Percentiles rank a stretch among this genome's conserved stretches.
These are phyloP conservation scores for Arabidopsis suecica DNA, from an alignment of 345 rosid genomes.

Conservation along the genomic window DNA sequence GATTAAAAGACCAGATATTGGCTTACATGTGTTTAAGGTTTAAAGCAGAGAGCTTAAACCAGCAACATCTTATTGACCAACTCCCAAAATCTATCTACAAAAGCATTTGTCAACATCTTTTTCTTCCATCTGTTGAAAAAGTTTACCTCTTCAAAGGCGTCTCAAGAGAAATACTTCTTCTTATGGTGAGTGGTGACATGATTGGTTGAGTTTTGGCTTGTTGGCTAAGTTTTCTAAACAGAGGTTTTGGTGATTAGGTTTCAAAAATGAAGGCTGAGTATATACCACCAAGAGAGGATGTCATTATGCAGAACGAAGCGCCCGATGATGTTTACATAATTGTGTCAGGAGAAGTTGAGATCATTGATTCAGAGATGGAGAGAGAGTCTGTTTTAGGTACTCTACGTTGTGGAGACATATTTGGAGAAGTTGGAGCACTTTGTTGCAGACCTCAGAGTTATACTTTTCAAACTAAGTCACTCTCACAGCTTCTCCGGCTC, in stretches of 20 bases:
- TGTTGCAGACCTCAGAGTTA: constrained; percentile 73
- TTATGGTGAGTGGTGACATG: constrained; percentile 53
- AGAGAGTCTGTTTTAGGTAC: constrained; percentile 63
- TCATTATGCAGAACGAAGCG: constrained; percentile 77
- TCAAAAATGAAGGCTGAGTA: constrained; percentile 91
- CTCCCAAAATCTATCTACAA: constrained; percentile 89
- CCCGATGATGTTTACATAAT: constrained; percentile 88
- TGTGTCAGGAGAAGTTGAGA: constrained; percentile 84
- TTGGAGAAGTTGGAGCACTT: constrained; percentile 90
- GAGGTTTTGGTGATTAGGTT: constrained; percentile 50
- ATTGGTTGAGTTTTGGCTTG: too few relatives aligned
- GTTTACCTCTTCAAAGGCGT: constrained; percentile 76
- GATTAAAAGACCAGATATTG: constrained; percentile 79
- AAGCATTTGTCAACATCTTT: constrained; percentile 85
- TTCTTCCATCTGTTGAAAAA: constrained; percentile 71
- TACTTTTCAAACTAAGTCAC: constrained; percentile 75
- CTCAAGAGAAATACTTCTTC: constrained; percentile 67
- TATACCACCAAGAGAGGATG: constrained; percentile 92
- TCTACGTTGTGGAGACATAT: constrained; percentile 68
- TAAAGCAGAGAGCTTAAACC: constrained; percentile 91
- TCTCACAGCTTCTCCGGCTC: constrained; percentile 79
- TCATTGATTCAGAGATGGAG: constrained; percentile 63
- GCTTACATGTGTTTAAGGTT: constrained; percentile 94
- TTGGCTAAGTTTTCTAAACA: neutral
- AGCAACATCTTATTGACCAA: constrained; percentile 80